Evolutionary conservation across 768 basidiomycete genomes (phyloP).

Genomic region (Lanmaoa rubissima): DNA sequence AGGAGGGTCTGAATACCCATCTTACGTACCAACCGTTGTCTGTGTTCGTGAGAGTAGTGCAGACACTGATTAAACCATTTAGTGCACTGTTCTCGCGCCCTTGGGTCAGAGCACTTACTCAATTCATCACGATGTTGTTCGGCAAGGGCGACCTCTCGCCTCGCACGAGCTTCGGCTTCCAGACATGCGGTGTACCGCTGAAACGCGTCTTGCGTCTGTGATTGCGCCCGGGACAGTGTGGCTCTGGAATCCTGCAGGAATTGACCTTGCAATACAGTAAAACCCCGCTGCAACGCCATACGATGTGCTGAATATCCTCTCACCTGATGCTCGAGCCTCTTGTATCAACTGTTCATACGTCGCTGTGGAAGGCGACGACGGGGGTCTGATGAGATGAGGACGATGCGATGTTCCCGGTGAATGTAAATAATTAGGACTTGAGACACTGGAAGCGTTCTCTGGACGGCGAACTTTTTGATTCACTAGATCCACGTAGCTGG

Average conservation of each 20-base stretch:
- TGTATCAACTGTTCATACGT: conserved; percentile 53
- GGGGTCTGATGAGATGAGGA: conserved; percentile 41
- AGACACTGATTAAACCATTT: conserved; percentile 29
- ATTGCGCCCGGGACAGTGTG: conserved; percentile 60
- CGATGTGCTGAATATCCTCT: conserved; percentile 23
- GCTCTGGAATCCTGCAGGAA: conserved; percentile 60
- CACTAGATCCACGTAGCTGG: not conserved
- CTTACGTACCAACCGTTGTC: conserved; percentile 33
- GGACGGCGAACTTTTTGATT: conserved; percentile 4
- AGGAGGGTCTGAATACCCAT: conserved; percentile 8
- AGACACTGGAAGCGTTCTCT: conserved; percentile 31
- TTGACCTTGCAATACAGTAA: conserved; percentile 44
- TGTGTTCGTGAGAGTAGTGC: conserved; percentile 36
- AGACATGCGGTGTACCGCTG: conserved; percentile 66
- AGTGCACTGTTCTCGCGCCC: conserved; percentile 17
- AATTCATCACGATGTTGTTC: conserved; percentile 70
- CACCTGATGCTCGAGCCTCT: conserved; percentile 62
- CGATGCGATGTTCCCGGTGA: conserved; percentile 31
- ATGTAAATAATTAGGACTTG: conserved; percentile 32
- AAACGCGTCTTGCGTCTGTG: conserved; percentile 72
- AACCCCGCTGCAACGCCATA: not conserved
- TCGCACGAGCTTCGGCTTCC: conserved; percentile 64
- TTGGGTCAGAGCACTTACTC: conserved; percentile 31
- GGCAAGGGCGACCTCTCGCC: conserved; percentile 58
- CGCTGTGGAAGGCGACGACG: conserved; percentile 51